These are phyloP conservation scores for Prunus yedoensis DNA, from an alignment of 331 rosid species.

Conservation along the genomic window DNA sequence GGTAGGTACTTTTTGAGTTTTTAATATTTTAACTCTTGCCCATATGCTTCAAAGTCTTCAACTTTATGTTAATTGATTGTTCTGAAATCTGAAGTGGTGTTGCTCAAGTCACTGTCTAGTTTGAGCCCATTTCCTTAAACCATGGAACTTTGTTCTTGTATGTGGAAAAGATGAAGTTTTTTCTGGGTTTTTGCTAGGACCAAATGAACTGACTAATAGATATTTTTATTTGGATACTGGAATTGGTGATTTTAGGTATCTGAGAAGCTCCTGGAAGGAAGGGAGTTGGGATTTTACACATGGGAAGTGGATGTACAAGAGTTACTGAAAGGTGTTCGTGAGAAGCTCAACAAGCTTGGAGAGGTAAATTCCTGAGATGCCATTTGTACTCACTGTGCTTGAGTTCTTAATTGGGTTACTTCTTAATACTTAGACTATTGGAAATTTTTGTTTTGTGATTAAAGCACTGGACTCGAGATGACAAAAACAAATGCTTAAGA, in stretches of 20 bases:
- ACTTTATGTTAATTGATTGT: neutral
- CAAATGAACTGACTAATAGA: neutral
- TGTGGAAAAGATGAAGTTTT: neutral
- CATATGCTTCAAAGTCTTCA: neutral
- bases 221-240: neutral
- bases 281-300: conserved; percentile 66
- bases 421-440: neutral
- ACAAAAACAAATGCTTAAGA: conserved; percentile 72
- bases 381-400: conserved; percentile 6
- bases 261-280: conserved; percentile 62
- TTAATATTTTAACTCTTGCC: neutral
- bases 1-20: conserved; percentile 31
- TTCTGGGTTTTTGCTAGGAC: neutral
- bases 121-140: neutral
- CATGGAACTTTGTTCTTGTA: neutral
- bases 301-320: conserved; percentile 71
- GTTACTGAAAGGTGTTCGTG: conserved; percentile 62
- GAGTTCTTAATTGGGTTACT: neutral
- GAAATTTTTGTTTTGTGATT: conserved; percentile 20
- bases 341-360: conserved; percentile 74
- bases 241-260: conserved; percentile 52
- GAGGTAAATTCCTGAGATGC: conserved; percentile 49
- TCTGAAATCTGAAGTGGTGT: neutral
- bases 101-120: neutral
- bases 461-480: conserved; percentile 87